Conservation (phyloP, 305 asterid species). For the Solanum aculeatissimum region DNA sequence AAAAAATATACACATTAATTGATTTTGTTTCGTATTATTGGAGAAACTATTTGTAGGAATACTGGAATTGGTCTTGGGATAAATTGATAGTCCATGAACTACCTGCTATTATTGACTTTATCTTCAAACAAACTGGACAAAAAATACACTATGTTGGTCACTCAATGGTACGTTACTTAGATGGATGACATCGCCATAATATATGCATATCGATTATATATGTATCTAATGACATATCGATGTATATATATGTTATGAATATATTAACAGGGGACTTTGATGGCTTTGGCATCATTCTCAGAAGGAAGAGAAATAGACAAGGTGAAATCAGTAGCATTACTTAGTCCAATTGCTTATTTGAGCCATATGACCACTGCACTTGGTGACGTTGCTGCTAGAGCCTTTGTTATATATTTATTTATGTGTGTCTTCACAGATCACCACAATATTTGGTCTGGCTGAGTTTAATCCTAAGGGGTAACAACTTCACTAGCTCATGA, state of each 20-base stretch:
- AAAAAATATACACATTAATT: neutral
- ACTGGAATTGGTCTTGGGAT: conserved; percentile 94
- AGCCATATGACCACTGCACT: conserved; percentile 65
- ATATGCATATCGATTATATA: too few relatives aligned
- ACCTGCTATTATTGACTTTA: conserved; percentile 35
- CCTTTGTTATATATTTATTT: conserved; percentile 22
- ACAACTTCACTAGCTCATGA: neutral
- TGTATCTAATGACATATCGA: neutral
- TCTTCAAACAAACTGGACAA: conserved; percentile 46
- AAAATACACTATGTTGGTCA: conserved; percentile 65
- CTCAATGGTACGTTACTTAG: conserved; percentile 38
- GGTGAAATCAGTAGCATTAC: conserved; percentile 63
- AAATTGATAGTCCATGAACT: conserved; percentile 60
- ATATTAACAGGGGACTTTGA: conserved; percentile 57
- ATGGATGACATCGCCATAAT: neutral
- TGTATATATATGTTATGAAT: neutral
- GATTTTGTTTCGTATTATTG: neutral
- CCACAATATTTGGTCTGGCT: conserved; percentile 48
- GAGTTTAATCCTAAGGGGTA: conserved; percentile 72
- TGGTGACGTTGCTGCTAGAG: conserved; percentile 43
- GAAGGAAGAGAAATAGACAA: conserved; percentile 59
- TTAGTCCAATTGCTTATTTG: conserved; percentile 84
- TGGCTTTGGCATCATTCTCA: conserved; percentile 71
- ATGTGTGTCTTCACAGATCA: conserved; percentile 25
- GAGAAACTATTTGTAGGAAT: conserved; percentile 19